These are phyloP conservation scores for Vanilla planifolia DNA, from an alignment of 106 monocot species.

Conservation along the genomic window DNA sequence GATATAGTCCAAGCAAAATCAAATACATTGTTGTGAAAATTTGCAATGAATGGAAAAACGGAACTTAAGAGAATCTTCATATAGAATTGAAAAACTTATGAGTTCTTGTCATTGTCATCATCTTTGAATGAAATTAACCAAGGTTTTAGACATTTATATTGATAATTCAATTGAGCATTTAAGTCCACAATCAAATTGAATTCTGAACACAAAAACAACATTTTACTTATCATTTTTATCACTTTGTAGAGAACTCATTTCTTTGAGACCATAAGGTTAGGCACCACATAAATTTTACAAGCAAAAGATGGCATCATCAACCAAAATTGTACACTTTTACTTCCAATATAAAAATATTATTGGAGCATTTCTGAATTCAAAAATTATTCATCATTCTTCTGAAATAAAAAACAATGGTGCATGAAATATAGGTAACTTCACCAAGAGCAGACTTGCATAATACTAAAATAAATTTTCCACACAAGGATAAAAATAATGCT, in stretches of 20 bases:
- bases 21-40: background rate
- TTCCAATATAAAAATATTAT: background rate
- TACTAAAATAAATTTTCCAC: background rate
- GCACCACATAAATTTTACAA: background rate
- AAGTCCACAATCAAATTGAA: background rate
- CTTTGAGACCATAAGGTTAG: background rate
- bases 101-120: too few relatives aligned
- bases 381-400: background rate
- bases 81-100: background rate
- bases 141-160: background rate
- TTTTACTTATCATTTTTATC: background rate
- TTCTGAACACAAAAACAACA: background rate
- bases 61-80: background rate
- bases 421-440: background rate
- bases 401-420: background rate
- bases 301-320: background rate
- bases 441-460: background rate
- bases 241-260: background rate
- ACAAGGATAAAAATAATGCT: too few relatives aligned
- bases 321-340: background rate
- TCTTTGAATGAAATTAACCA: too few relatives aligned
- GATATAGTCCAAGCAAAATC: background rate
- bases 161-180: background rate
- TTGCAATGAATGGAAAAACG: background rate
- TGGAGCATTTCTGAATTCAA: background rate